Evolutionary conservation across 2,329 filamentous ascomycete genomes (phyloP).

Genomic region (Passalora sequoiae): DNA sequence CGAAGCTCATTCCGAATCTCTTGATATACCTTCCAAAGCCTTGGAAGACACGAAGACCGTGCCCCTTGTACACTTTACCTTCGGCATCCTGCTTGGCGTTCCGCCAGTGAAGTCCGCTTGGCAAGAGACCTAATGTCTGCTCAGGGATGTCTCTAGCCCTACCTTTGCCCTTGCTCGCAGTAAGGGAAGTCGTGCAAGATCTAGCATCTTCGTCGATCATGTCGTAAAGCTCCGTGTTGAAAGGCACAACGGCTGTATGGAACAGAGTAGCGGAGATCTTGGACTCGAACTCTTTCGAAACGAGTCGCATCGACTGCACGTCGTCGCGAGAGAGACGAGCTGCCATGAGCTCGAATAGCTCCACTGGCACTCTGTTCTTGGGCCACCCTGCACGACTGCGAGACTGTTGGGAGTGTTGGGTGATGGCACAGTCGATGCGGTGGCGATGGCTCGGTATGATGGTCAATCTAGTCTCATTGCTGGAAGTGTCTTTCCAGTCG

Average conservation of each 20-base stretch:
- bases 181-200: neutral
- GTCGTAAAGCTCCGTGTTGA: constrained; percentile 59
- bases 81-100: constrained; percentile 36
- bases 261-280: constrained; percentile 57
- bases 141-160: constrained; percentile 21
- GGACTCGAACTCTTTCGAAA: constrained; percentile 55
- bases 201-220: constrained; percentile 41
- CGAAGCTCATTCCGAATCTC: constrained; percentile 63
- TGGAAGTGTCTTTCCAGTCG: constrained; percentile 8
- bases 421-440: constrained; percentile 10
- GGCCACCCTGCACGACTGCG: constrained; percentile 35
- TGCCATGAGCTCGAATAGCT: constrained; percentile 58
- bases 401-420: neutral
- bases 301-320: constrained; percentile 57
- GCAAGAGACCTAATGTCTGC: constrained; percentile 14
- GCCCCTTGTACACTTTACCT: constrained; percentile 48
- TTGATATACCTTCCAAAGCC: constrained; percentile 57
- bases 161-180: constrained; percentile 16
- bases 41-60: constrained; percentile 58
- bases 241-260: constrained; percentile 59
- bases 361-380: constrained; percentile 48
- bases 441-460: constrained; percentile 19
- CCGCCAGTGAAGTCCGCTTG: constrained; percentile 36
- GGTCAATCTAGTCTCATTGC: constrained; percentile 16
- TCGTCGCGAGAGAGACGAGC: constrained; percentile 53